These are phyloP conservation scores for Phyllostachys edulis DNA, from an alignment of 176 grass and related monocot species.

Conservation along the genomic window DNA sequence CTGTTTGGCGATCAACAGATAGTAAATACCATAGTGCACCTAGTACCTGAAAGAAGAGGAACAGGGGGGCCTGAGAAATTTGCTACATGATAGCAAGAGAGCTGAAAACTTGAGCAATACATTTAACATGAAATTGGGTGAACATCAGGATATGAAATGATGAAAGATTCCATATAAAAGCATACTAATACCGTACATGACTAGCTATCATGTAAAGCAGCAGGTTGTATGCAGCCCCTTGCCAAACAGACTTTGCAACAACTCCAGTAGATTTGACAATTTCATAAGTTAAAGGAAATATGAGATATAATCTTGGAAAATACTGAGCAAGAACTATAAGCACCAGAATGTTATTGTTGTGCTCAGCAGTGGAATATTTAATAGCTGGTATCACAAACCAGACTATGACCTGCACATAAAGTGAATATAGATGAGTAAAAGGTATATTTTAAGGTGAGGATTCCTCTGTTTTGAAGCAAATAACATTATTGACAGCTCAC, in stretches of 20 bases:
- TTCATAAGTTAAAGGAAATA: slow-evolving; percentile 90
- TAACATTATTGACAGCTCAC: background rate
- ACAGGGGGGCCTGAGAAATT: slow-evolving; percentile 15
- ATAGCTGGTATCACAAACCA: slow-evolving; percentile 91
- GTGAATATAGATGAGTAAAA: slow-evolving; percentile 39
- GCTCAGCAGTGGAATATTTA: slow-evolving; percentile 68
- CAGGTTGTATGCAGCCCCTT: slow-evolving; percentile 93
- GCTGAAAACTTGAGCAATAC: background rate
- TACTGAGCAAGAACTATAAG: slow-evolving; percentile 91
- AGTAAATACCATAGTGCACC: slow-evolving; percentile 91
- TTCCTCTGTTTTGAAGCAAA: background rate
- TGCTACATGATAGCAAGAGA: background rate
- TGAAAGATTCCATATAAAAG: background rate
- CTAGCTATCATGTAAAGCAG: slow-evolving; percentile 97
- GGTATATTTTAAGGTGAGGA: background rate
- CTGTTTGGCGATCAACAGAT: slow-evolving; percentile 78
- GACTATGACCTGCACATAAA: slow-evolving; percentile 70
- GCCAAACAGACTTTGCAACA: slow-evolving; percentile 92
- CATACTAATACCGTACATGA: slow-evolving; percentile 58
- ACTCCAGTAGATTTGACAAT: slow-evolving; percentile 90
- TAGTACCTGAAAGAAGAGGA: slow-evolving; percentile 55
- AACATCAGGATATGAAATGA: background rate
- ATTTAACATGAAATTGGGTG: background rate
- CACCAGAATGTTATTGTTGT: slow-evolving; percentile 91
- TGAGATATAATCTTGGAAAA: slow-evolving; percentile 93